Evolutionary conservation across 1,284 basidiomycete genomes (phyloP).

Genomic region (Taiwanofungus camphoratus): DNA sequence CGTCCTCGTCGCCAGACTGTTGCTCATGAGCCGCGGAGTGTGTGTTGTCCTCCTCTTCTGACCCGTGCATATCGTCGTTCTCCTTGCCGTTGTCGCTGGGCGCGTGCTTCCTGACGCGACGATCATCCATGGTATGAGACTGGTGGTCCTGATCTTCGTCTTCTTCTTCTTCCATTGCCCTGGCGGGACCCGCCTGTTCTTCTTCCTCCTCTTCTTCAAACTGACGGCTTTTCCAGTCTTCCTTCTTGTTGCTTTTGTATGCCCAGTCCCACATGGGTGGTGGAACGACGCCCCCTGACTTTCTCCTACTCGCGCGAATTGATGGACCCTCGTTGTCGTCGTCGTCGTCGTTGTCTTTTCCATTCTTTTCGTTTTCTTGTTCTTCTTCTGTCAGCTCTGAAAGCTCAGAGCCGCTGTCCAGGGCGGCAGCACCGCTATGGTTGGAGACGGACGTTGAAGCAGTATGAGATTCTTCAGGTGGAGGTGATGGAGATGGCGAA

Average conservation of each 20-base stretch:
- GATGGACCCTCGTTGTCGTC: conserved; percentile 15
- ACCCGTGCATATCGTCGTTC: no score
- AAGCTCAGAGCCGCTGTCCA: conserved; percentile 67
- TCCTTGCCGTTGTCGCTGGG: conserved; percentile 6
- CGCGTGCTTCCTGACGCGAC: conserved; percentile 8
- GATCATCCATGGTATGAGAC: conserved; percentile 11
- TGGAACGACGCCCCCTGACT: conserved; percentile 62
- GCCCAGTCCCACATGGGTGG: conserved; percentile 79
- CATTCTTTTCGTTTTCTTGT: conserved; percentile 29
- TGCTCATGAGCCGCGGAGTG: not conserved
- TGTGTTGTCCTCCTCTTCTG: no score
- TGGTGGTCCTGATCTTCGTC: conserved; percentile 39
- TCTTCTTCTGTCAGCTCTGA: conserved; percentile 80
- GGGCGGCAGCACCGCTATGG: conserved; percentile 27
- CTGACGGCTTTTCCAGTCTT: conserved; percentile 34
- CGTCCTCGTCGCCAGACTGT: conserved; percentile 11
- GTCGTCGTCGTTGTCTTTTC: conserved; percentile 17
- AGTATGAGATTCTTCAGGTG: conserved; percentile 21
- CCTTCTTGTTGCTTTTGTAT: conserved; percentile 38
- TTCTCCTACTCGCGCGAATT: conserved; percentile 20
- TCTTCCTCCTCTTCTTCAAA: conserved; percentile 55
- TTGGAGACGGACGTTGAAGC: conserved; percentile 17
- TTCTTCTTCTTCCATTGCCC: conserved; percentile 59
- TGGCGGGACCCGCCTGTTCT: conserved; percentile 42
- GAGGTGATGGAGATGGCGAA: conserved; percentile 47